Percentiles rank a stretch among this genome's conserved stretches.
Evolutionary conservation across 2,329 filamentous ascomycete species (phyloP).

Genomic region (Alternaria angustiovoidea): DNA sequence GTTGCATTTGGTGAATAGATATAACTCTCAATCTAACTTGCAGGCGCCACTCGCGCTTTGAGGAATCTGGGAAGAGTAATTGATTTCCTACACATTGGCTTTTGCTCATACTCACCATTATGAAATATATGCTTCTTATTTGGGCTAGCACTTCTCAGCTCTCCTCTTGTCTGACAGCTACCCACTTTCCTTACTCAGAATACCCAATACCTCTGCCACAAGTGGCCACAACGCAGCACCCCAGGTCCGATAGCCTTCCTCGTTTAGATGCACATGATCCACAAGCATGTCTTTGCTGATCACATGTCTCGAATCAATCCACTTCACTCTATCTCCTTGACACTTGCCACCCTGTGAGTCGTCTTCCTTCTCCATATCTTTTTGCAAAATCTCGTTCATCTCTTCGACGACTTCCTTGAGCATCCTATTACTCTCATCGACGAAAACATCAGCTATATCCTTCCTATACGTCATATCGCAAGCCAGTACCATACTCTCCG

Average conservation of each 20-base stretch:
- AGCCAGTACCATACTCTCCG: slow-evolving; percentile 13
- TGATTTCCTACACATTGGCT: not conserved
- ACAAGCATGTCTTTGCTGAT: slow-evolving; percentile 18
- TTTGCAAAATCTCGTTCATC: not conserved
- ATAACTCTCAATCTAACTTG: not conserved
- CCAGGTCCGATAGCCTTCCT: slow-evolving; percentile 20
- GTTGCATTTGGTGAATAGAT: not conserved
- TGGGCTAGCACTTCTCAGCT: not conserved
- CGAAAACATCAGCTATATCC: slow-evolving; percentile 11
- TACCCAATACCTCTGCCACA: not conserved
- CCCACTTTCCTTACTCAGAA: not conserved
- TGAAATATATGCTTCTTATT: not conserved
- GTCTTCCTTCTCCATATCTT: not conserved
- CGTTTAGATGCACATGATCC: slow-evolving; percentile 27
- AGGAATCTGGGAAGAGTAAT: not conserved
- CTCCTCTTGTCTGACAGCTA: not conserved
- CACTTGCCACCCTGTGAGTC: not conserved
- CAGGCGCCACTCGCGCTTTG: not conserved
- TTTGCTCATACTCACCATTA: not conserved
- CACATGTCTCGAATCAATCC: slow-evolving; percentile 14
- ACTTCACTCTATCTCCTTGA: slow-evolving; percentile 9
- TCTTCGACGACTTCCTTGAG: slow-evolving; percentile 13
- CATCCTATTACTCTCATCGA: slow-evolving; percentile 18
- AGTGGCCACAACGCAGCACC: slow-evolving; percentile 15
- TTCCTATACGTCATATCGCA: slow-evolving; percentile 12